Evolutionary conservation across 768 basidiomycete species (phyloP), one percentile per base, ranked within the genome.

Genomic region (Tephrocybe sp.): DNA sequence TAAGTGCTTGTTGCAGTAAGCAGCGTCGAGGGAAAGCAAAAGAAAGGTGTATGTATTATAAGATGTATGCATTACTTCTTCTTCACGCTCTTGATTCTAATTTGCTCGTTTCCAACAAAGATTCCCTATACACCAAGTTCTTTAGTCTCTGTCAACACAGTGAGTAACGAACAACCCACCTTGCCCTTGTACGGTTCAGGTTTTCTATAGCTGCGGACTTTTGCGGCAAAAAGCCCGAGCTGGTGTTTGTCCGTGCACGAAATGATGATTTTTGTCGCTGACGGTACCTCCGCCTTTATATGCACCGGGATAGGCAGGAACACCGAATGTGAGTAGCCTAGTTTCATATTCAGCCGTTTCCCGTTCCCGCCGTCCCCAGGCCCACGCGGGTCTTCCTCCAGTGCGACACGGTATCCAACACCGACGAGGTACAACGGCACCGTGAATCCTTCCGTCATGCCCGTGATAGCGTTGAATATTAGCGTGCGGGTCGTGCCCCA

Each of bases 181-280:
- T 98, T 98, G 65, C 94, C 96, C 72, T 98, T 93, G 72, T 98
- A 99, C 14, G 94, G 95, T 65, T 99, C 96, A 18, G 96, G 96
- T 59, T 86, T 87, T 60, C 96, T 81, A 73, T 85, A 87, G 53
- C 78, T 79, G 55, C 94, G 77, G 21, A 98, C 85, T 57, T 84
- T 81, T 4, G 95, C 93, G 0, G 93, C 90, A 65, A 96, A 96
- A 57, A 91, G 75, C 1, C 93, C 93, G 51, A 99, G 67, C 42
- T 77, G 71, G 61, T 97, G 89, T 68, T 98, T 98, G 73, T 97
- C 88, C 48, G 83, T 89, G 59, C 94, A 93, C 18, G 73, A 78
- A 21, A 98, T 69, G 25, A 85, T 67, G 51, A 98, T 93, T 71
- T 90, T 88, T 1, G 93, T 97, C 6, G 96, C 83, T 18, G 76